A percentile compares a stretch with the other conserved stretches of the same genome.
These are phyloP conservation scores for Penicillium dipodomyicola DNA, from an alignment of 495 filamentous ascomycete species.

Conservation along the genomic window DNA sequence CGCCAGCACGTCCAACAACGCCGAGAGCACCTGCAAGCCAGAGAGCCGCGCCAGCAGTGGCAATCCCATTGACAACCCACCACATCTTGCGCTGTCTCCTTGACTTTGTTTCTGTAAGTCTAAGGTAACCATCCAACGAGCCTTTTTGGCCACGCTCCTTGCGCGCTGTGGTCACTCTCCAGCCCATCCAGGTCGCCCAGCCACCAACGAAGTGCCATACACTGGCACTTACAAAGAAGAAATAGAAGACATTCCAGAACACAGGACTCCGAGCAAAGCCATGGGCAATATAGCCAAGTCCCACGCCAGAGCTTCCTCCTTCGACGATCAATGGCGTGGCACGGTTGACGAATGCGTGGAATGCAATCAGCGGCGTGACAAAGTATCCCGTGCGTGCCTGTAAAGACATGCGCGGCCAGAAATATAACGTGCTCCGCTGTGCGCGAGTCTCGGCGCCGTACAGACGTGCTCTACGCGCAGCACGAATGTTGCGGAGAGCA, in stretches of 20 bases:
- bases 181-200: slow-evolving; percentile 68
- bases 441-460: slow-evolving; percentile 62
- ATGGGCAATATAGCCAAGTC: slow-evolving; percentile 79
- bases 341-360: slow-evolving; percentile 71
- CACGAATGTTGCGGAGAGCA: slow-evolving; percentile 69
- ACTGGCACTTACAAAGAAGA: slow-evolving; percentile 62
- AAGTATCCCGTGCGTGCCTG: slow-evolving; percentile 66
- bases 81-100: slow-evolving; percentile 57
- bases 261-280: slow-evolving; percentile 69
- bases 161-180: slow-evolving; percentile 43
- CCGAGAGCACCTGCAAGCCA: slow-evolving; percentile 84
- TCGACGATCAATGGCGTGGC: slow-evolving; percentile 68
- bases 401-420: slow-evolving; percentile 67
- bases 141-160: slow-evolving; percentile 34
- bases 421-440: slow-evolving; percentile 34
- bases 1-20: slow-evolving; percentile 70
- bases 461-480: slow-evolving; percentile 60
- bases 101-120: slow-evolving; percentile 38
- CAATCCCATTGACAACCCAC: slow-evolving; percentile 65
- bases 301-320: slow-evolving; percentile 78
- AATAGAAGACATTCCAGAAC: slow-evolving; percentile 65
- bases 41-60: slow-evolving; percentile 53
- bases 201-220: slow-evolving; percentile 83
- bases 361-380: slow-evolving; percentile 58
- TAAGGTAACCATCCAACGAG: slow-evolving; percentile 38